Conservation (phyloP, 1,284 basidiomycete genomes). For the Puccinia novopanici region DNA sequence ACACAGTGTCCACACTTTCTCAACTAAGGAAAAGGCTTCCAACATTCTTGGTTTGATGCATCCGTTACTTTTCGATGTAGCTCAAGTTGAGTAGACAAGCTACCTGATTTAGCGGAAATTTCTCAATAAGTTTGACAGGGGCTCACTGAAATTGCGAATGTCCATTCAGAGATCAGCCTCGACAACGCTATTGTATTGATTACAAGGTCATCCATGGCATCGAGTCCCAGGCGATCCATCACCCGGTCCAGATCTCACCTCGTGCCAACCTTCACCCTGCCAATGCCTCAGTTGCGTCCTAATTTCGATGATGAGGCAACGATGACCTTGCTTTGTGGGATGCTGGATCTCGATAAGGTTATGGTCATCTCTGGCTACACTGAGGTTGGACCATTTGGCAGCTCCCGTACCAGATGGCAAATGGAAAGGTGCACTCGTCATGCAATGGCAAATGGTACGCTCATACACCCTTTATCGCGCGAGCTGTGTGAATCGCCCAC, state of each 20-base stretch:
- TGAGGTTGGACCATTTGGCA: too few relatives aligned
- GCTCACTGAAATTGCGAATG: slow-evolving; percentile 78
- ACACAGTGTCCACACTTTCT: slow-evolving; percentile 94
- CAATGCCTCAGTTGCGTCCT: slow-evolving; percentile 74
- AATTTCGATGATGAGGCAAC: slow-evolving; percentile 40
- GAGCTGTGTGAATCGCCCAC: too few relatives aligned
- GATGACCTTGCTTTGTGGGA: slow-evolving; percentile 66
- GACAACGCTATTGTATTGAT: slow-evolving; percentile 94
- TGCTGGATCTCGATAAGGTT: too few relatives aligned
- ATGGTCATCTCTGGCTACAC: too few relatives aligned
- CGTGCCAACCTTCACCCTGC: slow-evolving; percentile 96
- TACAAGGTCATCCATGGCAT: slow-evolving; percentile 88
- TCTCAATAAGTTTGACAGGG: too few relatives aligned
- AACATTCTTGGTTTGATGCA: too few relatives aligned
- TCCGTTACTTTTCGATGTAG: slow-evolving; percentile 97
- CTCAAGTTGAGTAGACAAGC: slow-evolving; percentile 98
- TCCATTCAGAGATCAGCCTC: slow-evolving; percentile 85
- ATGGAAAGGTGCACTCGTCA: too few relatives aligned
- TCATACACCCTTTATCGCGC: too few relatives aligned
- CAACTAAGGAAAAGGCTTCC: slow-evolving; percentile 99
- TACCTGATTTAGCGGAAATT: slow-evolving; percentile 90
- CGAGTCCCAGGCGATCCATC: slow-evolving; percentile 88
- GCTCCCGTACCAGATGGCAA: too few relatives aligned
- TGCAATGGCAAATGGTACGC: too few relatives aligned
- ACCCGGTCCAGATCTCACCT: slow-evolving; percentile 88